phyloP scores from a whole-genome alignment of 768 basidiomycete species.

The Tulasnella sp. region DNA sequence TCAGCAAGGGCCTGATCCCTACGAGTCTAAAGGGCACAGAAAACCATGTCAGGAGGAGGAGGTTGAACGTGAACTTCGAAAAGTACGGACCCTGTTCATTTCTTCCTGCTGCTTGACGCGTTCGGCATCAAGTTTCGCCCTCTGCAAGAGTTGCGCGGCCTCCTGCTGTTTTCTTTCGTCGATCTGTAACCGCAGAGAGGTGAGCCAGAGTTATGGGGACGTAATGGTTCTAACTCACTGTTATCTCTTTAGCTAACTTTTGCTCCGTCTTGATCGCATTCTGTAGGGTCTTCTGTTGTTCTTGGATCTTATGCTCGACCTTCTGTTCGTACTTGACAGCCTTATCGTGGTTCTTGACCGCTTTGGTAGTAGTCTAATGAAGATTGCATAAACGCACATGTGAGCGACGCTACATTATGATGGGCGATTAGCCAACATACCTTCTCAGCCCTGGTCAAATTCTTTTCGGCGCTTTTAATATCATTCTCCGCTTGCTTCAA shows the following conservation, averaged over 20 bases:
- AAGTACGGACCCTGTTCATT: not conserved
- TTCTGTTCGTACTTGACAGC: constrained; percentile 14
- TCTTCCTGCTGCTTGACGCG: constrained; percentile 6
- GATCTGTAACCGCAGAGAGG: not conserved
- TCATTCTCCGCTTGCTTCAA: constrained; percentile 7
- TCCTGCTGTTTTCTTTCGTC: not conserved
- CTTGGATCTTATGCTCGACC: constrained; percentile 4
- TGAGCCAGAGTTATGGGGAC: not conserved
- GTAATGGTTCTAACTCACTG: not conserved
- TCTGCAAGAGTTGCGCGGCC: constrained; percentile 1
- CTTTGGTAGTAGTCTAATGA: constrained; percentile 3
- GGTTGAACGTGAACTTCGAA: not conserved
- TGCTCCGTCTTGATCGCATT: constrained; percentile 3
- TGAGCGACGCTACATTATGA: not conserved
- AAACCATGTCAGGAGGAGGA: no score
- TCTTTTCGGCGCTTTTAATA: constrained; percentile 2
- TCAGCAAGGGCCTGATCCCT: no score
- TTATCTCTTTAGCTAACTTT: not conserved
- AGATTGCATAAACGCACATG: not conserved
- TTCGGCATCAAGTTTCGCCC: not conserved
- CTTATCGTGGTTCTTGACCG: constrained; percentile 1
- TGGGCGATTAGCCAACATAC: not conserved
- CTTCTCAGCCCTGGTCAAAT: not conserved
- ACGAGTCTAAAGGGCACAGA: no score
- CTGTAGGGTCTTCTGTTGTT: not conserved